Conservation (phyloP, 1,139 yeast genomes). For the Pichia inconspicua region DNA sequence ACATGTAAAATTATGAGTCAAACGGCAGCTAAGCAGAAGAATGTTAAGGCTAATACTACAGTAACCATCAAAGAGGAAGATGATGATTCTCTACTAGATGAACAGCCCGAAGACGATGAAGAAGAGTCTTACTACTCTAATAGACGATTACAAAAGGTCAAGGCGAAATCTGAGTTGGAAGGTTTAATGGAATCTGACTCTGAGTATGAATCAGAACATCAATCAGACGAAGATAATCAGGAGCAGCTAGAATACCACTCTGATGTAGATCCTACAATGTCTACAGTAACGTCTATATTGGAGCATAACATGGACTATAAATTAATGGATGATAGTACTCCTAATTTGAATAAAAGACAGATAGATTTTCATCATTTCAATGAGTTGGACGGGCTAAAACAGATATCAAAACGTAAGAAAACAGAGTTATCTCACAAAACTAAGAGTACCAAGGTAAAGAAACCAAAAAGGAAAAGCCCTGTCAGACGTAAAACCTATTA, state of each 20-base stretch:
- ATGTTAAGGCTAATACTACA: not conserved
- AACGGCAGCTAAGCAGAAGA: slow-evolving; percentile 4
- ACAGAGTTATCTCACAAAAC: not conserved
- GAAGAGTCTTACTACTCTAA: not conserved
- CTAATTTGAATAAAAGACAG: not conserved
- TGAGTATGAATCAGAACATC: not conserved
- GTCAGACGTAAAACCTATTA: slow-evolving; percentile 5
- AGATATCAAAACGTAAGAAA: not conserved
- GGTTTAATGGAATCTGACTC: not conserved
- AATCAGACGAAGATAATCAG: not conserved
- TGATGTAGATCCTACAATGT: not conserved
- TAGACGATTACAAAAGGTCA: not conserved
- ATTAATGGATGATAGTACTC: not conserved
- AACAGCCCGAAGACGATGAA: not conserved
- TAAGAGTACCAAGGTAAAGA: not conserved
- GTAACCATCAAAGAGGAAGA: not conserved
- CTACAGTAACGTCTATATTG: not conserved
- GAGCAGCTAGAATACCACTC: not conserved
- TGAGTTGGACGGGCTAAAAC: not conserved
- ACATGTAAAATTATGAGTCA: slow-evolving; percentile 14
- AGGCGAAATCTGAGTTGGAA: not conserved
- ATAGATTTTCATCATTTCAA: not conserved
- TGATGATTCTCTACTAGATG: slow-evolving; percentile 1
- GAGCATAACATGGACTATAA: not conserved
- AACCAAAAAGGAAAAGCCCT: not conserved